Base-by-base conservation (phyloP, 1,284 basidiomycete species). In the Leccinum griseonigrum region DNA sequence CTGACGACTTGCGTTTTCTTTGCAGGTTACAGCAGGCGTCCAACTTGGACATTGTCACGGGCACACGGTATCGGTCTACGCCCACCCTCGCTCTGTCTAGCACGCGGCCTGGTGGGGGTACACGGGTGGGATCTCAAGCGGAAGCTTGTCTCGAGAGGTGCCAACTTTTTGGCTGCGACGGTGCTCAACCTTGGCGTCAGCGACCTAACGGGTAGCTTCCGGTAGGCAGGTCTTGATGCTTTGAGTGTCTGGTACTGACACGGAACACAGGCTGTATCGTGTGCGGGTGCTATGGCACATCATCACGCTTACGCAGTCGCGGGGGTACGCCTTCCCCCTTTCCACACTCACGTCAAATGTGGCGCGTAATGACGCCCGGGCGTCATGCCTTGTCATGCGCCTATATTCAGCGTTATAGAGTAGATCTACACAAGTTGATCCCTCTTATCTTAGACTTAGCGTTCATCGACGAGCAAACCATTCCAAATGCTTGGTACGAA, bases 51-150 rank as follows among this genome's bases (percentile, higher is more conserved):
- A 92, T 95, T 66, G 93, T 95, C 18, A 95, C 93, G 0, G 94
- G 93, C 1, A 95, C 94, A n/a, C 87, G 94, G n/a, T 95, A 95
- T 70, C 79, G 86, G 54, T 80, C 81, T 22, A 80, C 77, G 4
- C 77, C 88, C 1, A 83, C 77, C 13, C 88, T 87, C 1, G 71
- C 77, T 59, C 67, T 84, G 22, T 66, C 78, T 11, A 84, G 79
- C 26, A 78, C 86, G 7, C 72, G 74, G 57, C 88, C 90, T 3
- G 94, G 93, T 1, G 93, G 92, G 22, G 18, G 92, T 95, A 3
- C 85, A 95, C 70, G 93, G 93, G 11, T 95, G 93, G 93, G 93
- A 95, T 68, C 76, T 95, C 61, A 92, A 88, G 73, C 85, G 93
- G 60, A 95, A 95, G 74, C 78, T 95, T 52, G 90, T 95, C 51